Base-by-base conservation (phyloP, 176 grass and related monocot genomes). In the Oryza meridionalis region DNA sequence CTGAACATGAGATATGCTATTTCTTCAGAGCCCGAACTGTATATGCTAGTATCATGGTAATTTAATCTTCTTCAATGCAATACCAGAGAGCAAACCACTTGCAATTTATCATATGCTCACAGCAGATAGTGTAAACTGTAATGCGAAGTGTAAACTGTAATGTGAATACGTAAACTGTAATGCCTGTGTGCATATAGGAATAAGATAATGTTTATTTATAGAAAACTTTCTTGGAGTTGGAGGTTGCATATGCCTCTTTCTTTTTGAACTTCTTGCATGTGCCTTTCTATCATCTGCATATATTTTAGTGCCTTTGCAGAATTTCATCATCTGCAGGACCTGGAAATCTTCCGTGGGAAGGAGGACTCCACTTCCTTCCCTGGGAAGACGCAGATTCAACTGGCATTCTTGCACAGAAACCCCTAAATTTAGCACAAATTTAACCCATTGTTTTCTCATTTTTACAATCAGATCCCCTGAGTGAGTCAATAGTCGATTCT, bases 331-430 rank as follows among this genome's bases (percentile, higher is more conserved):
- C 14, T 72, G 16, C 53, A 82, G 32, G 78, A 65, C 75, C 50
- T 35, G 37, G 4, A 42, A 86, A 73, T 79, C 76, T 79, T 86
- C 12, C 68, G 1, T 13, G 45, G 55, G 55, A 80, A 65, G 76
- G 50, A 70, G 75, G 9, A 50, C 5, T 26, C 17, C 37, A 17
- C 11, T 53, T 71, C 50, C 84, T 85, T 89, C 71, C 77, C 31
- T 64, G 24, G 65, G 70, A 85, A 77, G 88, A 66, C 53, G 51
- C 40, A 26, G 26, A 33, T 15, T 31, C 1, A 61, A 26, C 0
- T 73, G 69, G 3, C 31, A 76, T 65, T 72, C 19, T 77, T 76
- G 17, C 82, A 42, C 22, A 32, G 8, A 29, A 53, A 50, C 22
- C 31, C 65, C 63, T 63, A 3, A 2, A 4, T 63, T 49, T 69